Percentiles rank a stretch among this genome's conserved stretches.
These are phyloP conservation scores for Paecilomyces variotii DNA, from an alignment of 2,329 filamentous ascomycete species.

Conservation along the genomic window DNA sequence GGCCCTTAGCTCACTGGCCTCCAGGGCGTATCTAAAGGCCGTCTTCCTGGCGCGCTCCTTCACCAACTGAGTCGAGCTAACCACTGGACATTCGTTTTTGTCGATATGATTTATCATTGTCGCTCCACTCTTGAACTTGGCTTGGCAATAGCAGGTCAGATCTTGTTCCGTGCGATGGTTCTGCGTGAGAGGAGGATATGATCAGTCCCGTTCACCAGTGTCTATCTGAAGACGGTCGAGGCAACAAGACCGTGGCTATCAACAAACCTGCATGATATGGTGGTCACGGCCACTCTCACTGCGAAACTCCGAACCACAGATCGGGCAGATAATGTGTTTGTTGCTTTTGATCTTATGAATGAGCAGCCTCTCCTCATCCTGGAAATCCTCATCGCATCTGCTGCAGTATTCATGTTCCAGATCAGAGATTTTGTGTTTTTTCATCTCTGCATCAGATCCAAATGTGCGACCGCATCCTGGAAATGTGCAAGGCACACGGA, in stretches of 20 bases:
- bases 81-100: slow-evolving; percentile 40
- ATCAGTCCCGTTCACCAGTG: slow-evolving; percentile 1
- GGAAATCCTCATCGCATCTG: slow-evolving; percentile 39
- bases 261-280: slow-evolving; percentile 45
- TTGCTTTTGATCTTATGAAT: slow-evolving; percentile 42
- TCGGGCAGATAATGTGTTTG: slow-evolving; percentile 46
- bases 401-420: slow-evolving; percentile 34
- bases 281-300: slow-evolving; percentile 42
- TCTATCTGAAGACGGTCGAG: not conserved
- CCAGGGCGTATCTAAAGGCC: slow-evolving; percentile 32
- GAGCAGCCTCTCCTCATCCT: slow-evolving; percentile 35
- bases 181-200: slow-evolving; percentile 19
- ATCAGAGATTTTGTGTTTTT: slow-evolving; percentile 41
- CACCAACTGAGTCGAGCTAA: slow-evolving; percentile 37
- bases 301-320: slow-evolving; percentile 51
- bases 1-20: not conserved
- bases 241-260: not conserved
- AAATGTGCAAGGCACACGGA: slow-evolving; percentile 39
- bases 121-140: slow-evolving; percentile 41
- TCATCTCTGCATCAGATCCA: slow-evolving; percentile 38
- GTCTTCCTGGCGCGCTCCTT: slow-evolving; percentile 45
- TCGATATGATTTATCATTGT: slow-evolving; percentile 49
- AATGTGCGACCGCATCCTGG: slow-evolving; percentile 41
- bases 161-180: slow-evolving; percentile 43
- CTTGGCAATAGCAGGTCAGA: slow-evolving; percentile 43